phyloP scores from a whole-genome alignment of 441 rosid species.

The Jatropha podagrica region DNA sequence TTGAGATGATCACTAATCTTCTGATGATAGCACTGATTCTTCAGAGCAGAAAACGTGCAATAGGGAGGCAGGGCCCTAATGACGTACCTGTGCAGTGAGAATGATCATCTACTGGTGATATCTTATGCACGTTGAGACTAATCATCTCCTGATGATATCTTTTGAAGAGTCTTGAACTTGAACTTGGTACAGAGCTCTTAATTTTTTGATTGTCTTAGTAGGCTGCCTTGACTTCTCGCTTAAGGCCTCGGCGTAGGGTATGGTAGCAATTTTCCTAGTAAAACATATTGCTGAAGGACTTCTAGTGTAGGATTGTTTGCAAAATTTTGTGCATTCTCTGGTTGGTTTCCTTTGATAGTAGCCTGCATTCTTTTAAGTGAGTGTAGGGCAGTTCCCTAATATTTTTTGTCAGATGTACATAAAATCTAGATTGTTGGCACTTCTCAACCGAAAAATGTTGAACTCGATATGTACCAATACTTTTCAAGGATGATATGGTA shows the following conservation, averaged over 20 bases:
- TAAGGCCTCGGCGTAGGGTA: constrained; percentile 7
- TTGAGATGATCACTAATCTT: constrained; percentile 51
- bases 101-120: constrained; percentile 46
- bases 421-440: neutral
- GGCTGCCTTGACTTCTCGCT: constrained; percentile 22
- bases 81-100: constrained; percentile 28
- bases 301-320: neutral
- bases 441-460: neutral
- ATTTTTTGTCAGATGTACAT: constrained; percentile 19
- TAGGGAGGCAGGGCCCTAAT: constrained; percentile 1
- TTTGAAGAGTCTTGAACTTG: constrained; percentile 12
- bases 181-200: constrained; percentile 11
- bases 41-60: neutral
- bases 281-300: neutral
- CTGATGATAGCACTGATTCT: constrained; percentile 1
- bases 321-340: neutral
- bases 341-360: neutral
- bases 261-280: neutral
- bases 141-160: constrained; percentile 39
- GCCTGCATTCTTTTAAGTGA: constrained; percentile 36
- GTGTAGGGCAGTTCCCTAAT: neutral
- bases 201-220: neutral
- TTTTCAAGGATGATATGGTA: neutral
- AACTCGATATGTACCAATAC: neutral
- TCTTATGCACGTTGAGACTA: constrained; percentile 5